phyloP scores from a whole-genome alignment of 371 early-diverging fungal genomes.

The Batrachochytrium dendrobatidis region DNA sequence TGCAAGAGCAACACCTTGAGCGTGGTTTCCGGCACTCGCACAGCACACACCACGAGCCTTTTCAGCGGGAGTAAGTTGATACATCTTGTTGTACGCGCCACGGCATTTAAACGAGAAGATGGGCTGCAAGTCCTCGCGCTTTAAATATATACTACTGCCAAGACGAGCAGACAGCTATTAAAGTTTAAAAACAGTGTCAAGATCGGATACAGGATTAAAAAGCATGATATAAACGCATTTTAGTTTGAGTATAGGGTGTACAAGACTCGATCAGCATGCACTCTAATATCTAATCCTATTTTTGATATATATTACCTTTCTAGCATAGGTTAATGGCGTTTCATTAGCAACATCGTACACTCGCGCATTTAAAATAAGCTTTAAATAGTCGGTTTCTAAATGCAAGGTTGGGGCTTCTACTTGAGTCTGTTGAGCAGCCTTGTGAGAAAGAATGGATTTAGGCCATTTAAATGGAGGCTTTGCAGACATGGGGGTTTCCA shows the following conservation, averaged over 20 bases:
- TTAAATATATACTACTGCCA: constrained; percentile 63
- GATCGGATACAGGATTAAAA: too few relatives aligned
- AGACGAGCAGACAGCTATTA: constrained; percentile 44
- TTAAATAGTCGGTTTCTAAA: constrained; percentile 16
- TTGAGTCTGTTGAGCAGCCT: background rate
- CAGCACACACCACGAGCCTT: constrained; percentile 21
- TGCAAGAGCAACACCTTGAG: constrained; percentile 53
- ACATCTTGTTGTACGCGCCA: constrained; percentile 86
- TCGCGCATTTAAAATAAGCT: constrained; percentile 28
- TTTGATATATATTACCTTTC: constrained; percentile 37
- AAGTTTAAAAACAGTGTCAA: background rate
- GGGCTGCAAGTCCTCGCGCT: constrained; percentile 79
- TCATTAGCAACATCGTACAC: constrained; percentile 68
- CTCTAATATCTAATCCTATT: too few relatives aligned
- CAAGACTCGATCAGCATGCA: too few relatives aligned
- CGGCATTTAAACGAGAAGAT: constrained; percentile 90
- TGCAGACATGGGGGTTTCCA: background rate
- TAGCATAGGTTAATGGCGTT: constrained; percentile 77
- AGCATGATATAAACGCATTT: too few relatives aligned
- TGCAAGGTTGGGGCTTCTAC: too few relatives aligned
- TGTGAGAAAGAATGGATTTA: background rate
- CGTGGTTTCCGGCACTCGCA: constrained; percentile 33
- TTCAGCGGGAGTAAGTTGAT: constrained; percentile 23
- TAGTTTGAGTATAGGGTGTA: too few relatives aligned
- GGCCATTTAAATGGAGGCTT: background rate